Evolutionary conservation across 2,329 filamentous ascomycete species (phyloP), one percentile per base, ranked within the genome.

Genomic region (Sphaceloma murrayae): DNA sequence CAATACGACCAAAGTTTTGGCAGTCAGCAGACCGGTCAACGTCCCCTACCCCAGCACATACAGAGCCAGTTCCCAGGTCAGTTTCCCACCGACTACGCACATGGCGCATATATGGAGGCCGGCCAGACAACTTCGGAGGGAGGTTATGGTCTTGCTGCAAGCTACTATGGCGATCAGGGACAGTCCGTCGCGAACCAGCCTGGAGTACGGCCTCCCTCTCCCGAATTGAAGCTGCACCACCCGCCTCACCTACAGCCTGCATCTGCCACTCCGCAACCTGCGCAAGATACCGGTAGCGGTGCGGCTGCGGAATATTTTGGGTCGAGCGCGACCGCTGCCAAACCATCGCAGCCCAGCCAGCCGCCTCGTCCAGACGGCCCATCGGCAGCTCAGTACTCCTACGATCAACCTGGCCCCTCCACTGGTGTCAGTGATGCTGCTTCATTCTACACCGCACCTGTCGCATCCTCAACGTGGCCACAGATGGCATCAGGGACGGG

Each of bases 91-190:
- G 58, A 62, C 8, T 68, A 60, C 48, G 52, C 70, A 7, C 56
- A 62, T 38, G 66, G 53, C 13, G 43, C 72, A 32, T 72, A 52
- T 60, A 64, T 44, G 67, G 68, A 43, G 60, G 62, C 46, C 56
- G 54, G 52, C 14, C 49, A 66, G 31, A 45, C 17, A 36, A 46
- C 52, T 24, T 36, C 36, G 17, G 53, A 54, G 30, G 64, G 67
- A 14, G 42, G 17, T 49, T 67, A 68, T 43, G 77, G 76, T 22
- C 65, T 67, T 26, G 75, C 75, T 4, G 69, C 77, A 11, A 56
- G 57, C n/a, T 80, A 77, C 56, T 80, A 80, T 56, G 68, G 71
- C 32, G 77, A 80, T 54, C 69, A 75, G 52, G 77, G 76, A 8
- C 64, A 79, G 54, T 78, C 74, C 13, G 75, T 80, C 2, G 56